These are phyloP conservation scores for Verticillium nonalfalfae DNA, from an alignment of 2,329 filamentous ascomycete genomes.

Conservation along the genomic window DNA sequence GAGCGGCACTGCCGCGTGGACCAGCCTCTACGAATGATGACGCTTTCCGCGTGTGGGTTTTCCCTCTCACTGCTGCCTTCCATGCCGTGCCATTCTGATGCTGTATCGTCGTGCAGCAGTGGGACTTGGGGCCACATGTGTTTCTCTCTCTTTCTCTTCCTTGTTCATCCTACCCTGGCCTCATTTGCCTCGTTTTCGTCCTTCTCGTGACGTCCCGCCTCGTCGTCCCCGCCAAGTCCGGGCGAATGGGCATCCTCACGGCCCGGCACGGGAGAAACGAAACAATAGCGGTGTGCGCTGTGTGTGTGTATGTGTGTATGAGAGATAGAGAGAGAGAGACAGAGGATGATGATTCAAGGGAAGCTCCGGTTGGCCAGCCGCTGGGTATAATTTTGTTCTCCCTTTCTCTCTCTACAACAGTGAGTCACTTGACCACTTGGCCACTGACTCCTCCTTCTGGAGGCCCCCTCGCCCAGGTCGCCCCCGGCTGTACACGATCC, in stretches of 20 bases:
- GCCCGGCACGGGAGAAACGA: neutral
- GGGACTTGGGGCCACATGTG: neutral
- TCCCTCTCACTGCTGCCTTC: neutral
- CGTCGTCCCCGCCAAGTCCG: neutral
- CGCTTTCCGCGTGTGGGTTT: neutral
- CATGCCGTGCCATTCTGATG: neutral
- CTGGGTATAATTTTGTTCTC: neutral
- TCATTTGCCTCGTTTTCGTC: neutral
- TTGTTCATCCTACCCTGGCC: neutral
- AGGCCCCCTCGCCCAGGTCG: neutral
- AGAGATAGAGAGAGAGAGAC: too few relatives aligned
- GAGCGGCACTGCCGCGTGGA: neutral
- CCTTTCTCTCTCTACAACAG: neutral
- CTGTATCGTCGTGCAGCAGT: neutral
- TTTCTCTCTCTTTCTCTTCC: neutral
- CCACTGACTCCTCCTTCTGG: neutral
- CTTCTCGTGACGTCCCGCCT: neutral
- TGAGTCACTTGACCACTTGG: neutral
- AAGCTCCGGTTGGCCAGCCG: neutral
- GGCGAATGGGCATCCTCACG: neutral
- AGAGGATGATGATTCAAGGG: neutral
- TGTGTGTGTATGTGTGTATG: too few relatives aligned
- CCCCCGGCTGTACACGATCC: neutral
- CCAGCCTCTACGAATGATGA: neutral
- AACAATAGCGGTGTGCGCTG: neutral